phyloP scores from a whole-genome alignment of 441 rosid genomes.

The Aquilaria agallochum region DNA sequence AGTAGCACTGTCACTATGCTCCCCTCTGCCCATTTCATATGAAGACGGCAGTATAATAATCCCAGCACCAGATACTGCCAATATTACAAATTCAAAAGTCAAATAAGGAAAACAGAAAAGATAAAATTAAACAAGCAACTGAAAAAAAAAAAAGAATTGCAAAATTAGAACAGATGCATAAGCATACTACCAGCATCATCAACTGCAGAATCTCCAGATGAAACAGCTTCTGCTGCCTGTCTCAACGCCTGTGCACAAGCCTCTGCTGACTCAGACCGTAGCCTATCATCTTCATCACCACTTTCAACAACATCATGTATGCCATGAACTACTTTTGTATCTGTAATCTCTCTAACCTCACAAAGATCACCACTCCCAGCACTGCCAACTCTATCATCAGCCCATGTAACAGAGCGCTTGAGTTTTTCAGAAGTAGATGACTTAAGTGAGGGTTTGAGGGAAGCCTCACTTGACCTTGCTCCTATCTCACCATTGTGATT shows the following conservation, averaged over 20 bases:
- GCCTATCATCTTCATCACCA: slow-evolving; percentile 27
- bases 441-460: slow-evolving; percentile 70
- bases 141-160: slow-evolving; percentile 6
- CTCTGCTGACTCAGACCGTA: slow-evolving; percentile 66
- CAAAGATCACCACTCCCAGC: slow-evolving; percentile 38
- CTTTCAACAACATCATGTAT: slow-evolving; percentile 14
- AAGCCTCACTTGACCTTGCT: slow-evolving; percentile 28
- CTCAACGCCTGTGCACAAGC: slow-evolving; percentile 75
- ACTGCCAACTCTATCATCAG: slow-evolving; percentile 50
- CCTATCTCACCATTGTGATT: slow-evolving; percentile 22
- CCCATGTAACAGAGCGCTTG: slow-evolving; percentile 64
- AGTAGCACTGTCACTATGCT: slow-evolving; percentile 30
- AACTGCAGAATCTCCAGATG: slow-evolving; percentile 51
- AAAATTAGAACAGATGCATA: slow-evolving; percentile 4
- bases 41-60: slow-evolving; percentile 54
- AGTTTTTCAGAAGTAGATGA: slow-evolving; percentile 46
- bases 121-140: slow-evolving; percentile 3
- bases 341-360: slow-evolving; percentile 38
- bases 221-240: slow-evolving; percentile 75
- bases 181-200: slow-evolving; percentile 52
- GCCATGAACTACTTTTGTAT: slow-evolving; percentile 18
- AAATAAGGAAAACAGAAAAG: slow-evolving; percentile 1
- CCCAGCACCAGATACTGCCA: slow-evolving; percentile 72
- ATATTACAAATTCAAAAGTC: slow-evolving; percentile 10
- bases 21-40: slow-evolving; percentile 32